Conservation (phyloP, 2,329 filamentous ascomycete genomes). For the Gliomastix tumulicola region DNA sequence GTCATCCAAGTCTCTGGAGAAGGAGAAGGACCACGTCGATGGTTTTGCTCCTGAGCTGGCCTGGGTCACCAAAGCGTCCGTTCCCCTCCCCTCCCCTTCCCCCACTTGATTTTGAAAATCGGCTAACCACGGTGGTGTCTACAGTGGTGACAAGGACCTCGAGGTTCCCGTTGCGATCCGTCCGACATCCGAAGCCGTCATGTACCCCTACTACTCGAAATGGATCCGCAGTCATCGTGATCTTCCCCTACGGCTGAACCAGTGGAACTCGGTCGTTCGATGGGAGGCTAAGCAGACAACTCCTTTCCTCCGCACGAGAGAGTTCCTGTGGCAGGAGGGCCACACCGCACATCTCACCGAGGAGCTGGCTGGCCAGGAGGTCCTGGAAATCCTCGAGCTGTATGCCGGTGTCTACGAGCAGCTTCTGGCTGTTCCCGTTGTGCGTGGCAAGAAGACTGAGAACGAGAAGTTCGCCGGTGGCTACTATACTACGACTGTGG, state of each 20-base stretch:
- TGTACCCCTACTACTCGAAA: slow-evolving; percentile 94
- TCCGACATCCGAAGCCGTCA: slow-evolving; percentile 69
- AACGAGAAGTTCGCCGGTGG: slow-evolving; percentile 98
- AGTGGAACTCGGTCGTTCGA: slow-evolving; percentile 89
- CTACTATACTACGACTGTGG: slow-evolving; percentile 92
- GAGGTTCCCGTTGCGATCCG: slow-evolving; percentile 69
- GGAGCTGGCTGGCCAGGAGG: slow-evolving; percentile 74
- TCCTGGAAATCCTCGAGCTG: slow-evolving; percentile 85
- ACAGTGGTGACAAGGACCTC: slow-evolving; percentile 81
- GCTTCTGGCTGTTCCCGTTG: slow-evolving; percentile 87
- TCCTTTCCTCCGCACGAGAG: slow-evolving; percentile 83
- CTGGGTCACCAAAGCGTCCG: slow-evolving; percentile 79
- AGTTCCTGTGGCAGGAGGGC: slow-evolving; percentile 98
- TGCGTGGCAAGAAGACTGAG: slow-evolving; percentile 90
- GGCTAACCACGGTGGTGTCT: slow-evolving; percentile 1
- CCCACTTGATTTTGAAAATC: background rate
- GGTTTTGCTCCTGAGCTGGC: slow-evolving; percentile 94
- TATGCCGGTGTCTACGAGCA: slow-evolving; percentile 92
- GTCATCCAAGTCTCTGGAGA: slow-evolving; percentile 77
- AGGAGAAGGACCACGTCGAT: slow-evolving; percentile 94
- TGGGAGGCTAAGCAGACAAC: slow-evolving; percentile 96
- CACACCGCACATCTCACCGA: slow-evolving; percentile 86
- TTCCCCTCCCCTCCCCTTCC: too few relatives aligned
- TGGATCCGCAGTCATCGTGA: slow-evolving; percentile 97
- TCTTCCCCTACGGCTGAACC: slow-evolving; percentile 87